Percentiles rank a stretch among this genome's conserved stretches.
Conservation (phyloP, 2,329 filamentous ascomycete genomes). For the Didymella segeticola region DNA sequence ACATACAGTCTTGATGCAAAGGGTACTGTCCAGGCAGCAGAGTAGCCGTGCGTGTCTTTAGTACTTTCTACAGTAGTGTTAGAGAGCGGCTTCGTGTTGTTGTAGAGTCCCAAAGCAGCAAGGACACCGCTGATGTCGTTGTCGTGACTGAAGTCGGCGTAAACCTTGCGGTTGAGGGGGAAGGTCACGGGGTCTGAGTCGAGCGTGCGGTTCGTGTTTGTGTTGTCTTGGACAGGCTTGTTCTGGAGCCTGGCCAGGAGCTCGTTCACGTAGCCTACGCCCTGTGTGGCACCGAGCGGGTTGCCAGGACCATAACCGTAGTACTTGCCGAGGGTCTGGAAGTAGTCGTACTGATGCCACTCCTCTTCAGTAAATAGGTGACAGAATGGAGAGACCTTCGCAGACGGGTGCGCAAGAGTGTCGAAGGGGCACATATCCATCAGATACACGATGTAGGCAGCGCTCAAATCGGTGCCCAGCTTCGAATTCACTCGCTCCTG, state of each 20-base stretch:
- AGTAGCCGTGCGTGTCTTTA: conserved; percentile 69
- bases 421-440: conserved; percentile 92
- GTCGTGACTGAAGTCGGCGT: conserved; percentile 92
- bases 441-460: conserved; percentile 69
- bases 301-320: conserved; percentile 82
- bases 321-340: conserved; percentile 80
- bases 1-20: conserved; percentile 84
- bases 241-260: conserved; percentile 80
- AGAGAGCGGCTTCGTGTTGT: conserved; percentile 61
- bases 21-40: conserved; percentile 79
- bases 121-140: conserved; percentile 83
- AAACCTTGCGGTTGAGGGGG: conserved; percentile 70
- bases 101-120: conserved; percentile 79
- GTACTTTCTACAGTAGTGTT: conserved; percentile 58
- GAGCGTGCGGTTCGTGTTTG: conserved; percentile 78
- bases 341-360: conserved; percentile 83
- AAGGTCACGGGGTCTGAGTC: conserved; percentile 73
- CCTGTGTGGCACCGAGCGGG: conserved; percentile 80
- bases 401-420: conserved; percentile 68
- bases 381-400: conserved; percentile 73
- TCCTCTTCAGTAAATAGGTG: conserved; percentile 73
- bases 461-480: conserved; percentile 71
- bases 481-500: conserved; percentile 71
- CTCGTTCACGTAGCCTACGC: conserved; percentile 87
- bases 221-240: conserved; percentile 72